These are phyloP conservation scores for Tubosaeta sp. DNA, from an alignment of 768 basidiomycete species.

Conservation along the genomic window DNA sequence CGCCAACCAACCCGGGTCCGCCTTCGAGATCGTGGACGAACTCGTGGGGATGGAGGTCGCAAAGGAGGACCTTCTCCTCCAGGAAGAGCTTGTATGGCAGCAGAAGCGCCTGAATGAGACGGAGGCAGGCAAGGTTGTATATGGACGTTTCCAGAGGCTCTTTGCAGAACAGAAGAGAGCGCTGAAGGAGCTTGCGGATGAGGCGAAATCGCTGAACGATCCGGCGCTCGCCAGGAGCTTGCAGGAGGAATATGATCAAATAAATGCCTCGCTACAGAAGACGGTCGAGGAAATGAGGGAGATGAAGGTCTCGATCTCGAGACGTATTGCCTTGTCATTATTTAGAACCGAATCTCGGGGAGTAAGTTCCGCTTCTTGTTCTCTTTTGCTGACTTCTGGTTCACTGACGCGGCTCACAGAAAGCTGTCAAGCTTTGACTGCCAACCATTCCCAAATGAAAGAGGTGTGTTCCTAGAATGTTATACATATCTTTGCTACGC, in stretches of 20 bases:
- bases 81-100: conserved; percentile 17
- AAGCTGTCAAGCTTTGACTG: too few species aligned
- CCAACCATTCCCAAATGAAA: too few species aligned
- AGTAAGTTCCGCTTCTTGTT: too few species aligned
- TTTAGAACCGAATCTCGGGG: too few species aligned
- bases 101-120: conserved; percentile 18
- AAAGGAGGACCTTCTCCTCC: conserved; percentile 8
- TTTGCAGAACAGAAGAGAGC: conserved; percentile 14
- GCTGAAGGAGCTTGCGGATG: conserved; percentile 15
- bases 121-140: conserved; percentile 17
- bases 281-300: conserved; percentile 20
- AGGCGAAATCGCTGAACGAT: conserved; percentile 11
- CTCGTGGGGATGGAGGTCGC: not conserved
- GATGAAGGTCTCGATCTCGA: conserved; percentile 14
- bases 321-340: too few species aligned
- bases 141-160: conserved; percentile 13
- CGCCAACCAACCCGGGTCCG: not conserved
- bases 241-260: conserved; percentile 8
- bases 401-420: too few species aligned
- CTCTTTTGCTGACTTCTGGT: too few species aligned
- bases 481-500: too few species aligned
- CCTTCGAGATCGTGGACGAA: not conserved
- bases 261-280: conserved; percentile 6
- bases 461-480: too few species aligned
- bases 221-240: conserved; percentile 8